Conservation (phyloP, 2,329 filamentous ascomycete genomes). For the Chrysosporium queenslandicum region DNA sequence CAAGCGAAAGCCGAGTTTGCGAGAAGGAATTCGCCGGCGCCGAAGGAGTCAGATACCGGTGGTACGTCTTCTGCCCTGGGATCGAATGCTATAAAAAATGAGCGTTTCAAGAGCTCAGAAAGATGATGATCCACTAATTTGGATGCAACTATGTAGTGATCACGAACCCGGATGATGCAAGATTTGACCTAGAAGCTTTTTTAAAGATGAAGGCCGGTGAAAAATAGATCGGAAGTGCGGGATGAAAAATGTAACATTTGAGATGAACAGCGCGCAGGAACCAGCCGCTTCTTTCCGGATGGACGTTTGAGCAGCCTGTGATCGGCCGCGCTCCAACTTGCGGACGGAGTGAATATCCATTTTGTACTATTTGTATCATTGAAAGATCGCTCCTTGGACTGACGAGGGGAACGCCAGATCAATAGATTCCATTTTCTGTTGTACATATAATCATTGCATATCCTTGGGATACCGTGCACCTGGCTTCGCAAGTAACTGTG, state of each 20-base stretch:
- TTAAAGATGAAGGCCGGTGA: conserved; percentile 53
- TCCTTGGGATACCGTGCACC: not conserved
- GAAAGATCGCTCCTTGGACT: conserved; percentile 30
- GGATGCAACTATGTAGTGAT: conserved; percentile 44
- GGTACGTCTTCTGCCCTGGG: conserved; percentile 20
- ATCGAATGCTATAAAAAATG: too few species aligned
- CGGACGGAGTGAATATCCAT: conserved; percentile 18
- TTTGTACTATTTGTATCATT: conserved; percentile 31
- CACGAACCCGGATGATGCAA: conserved; percentile 69
- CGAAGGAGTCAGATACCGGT: conserved; percentile 26
- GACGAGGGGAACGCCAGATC: conserved; percentile 25
- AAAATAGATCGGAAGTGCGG: conserved; percentile 9
- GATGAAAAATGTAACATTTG: not conserved
- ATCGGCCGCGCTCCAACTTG: not conserved
- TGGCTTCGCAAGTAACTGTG: not conserved
- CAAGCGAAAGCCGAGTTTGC: conserved; percentile 85
- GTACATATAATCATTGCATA: conserved; percentile 3
- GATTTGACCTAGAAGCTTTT: conserved; percentile 87
- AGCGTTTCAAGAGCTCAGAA: not conserved
- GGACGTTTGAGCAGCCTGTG: not conserved
- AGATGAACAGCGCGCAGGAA: not conserved
- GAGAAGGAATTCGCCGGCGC: conserved; percentile 57
- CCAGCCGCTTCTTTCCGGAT: not conserved
- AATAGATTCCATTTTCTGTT: conserved; percentile 33
- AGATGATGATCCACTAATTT: not conserved